Evolutionary conservation across 2,329 filamentous ascomycete species (phyloP).

Genomic region (Aspergillus eucalypticola): DNA sequence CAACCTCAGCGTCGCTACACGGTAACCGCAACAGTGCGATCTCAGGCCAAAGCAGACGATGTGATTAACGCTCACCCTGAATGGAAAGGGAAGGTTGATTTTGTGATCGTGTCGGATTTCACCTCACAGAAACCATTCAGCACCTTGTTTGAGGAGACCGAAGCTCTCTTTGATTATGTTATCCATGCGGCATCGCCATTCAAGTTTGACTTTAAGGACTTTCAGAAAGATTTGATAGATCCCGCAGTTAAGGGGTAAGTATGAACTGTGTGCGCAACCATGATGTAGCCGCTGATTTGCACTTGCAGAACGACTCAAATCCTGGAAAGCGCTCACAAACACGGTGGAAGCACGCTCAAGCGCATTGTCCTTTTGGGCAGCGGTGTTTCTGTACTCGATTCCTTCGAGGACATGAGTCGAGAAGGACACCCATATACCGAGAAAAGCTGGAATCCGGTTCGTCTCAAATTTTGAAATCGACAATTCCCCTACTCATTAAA

Average conservation of each 20-base stretch:
- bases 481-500: not conserved
- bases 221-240: slow-evolving; percentile 53
- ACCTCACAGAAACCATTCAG: slow-evolving; percentile 43
- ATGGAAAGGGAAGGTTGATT: slow-evolving; percentile 42
- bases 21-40: slow-evolving; percentile 17
- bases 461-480: not conserved
- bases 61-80: slow-evolving; percentile 54
- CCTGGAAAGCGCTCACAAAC: slow-evolving; percentile 11
- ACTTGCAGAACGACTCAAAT: slow-evolving; percentile 19
- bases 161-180: slow-evolving; percentile 51
- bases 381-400: slow-evolving; percentile 31
- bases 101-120: slow-evolving; percentile 45
- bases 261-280: slow-evolving; percentile 42
- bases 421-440: slow-evolving; percentile 27
- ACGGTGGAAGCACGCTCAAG: slow-evolving; percentile 14
- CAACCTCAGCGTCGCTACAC: slow-evolving; percentile 8
- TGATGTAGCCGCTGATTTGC: not conserved
- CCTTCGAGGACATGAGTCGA: slow-evolving; percentile 21
- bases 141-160: slow-evolving; percentile 12
- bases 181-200: slow-evolving; percentile 64
- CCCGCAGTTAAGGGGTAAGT: slow-evolving; percentile 51
- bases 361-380: slow-evolving; percentile 41
- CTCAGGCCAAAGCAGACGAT: slow-evolving; percentile 29
- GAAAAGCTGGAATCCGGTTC: slow-evolving; percentile 24
- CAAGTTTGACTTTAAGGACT: slow-evolving; percentile 48